Evolutionary conservation across 2,329 filamentous ascomycete species (phyloP), one percentile per base, ranked within the genome.

Genomic region (Madurella mycetomatis): DNA sequence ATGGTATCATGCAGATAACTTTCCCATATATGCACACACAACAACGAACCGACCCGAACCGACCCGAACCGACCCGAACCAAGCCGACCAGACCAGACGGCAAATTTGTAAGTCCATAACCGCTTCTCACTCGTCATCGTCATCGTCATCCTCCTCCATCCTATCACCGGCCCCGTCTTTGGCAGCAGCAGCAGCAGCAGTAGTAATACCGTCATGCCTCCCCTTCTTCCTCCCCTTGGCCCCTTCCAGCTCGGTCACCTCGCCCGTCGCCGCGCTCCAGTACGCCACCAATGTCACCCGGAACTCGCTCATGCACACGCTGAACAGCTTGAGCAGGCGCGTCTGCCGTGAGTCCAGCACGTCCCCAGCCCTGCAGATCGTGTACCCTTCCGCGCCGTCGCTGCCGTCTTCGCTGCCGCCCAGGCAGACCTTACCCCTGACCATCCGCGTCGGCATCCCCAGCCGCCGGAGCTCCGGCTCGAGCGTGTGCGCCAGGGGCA

Each of bases 381-480:
- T 80, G 69, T 92, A 95, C n/a, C 75, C 76, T 51, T 76, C 74
- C 43, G 53, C 67, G 47, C 67, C 68, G 9, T 62, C 66, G 19
- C 77, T 76, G 47, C 78, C 79, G 63, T 87, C 85, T 51, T 68
- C 70, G 58, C 75, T 80, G 61, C 73, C 74, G 55, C 79, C 80
- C 48, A 97, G 77, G 60, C 89, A 83, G 44, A 99, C 88, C 74
- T 87, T 90, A 55, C 94, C 94, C 78, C 89, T 90, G 57, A 91
- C 82, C 76, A 99, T 83, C 66, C 87, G 84, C 49, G 91, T 96
- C 39, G 94, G 94, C 71, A 99, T 85, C 53, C 90, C 90, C 67
- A 96, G 83, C 65, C 90, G 89, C 63, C 94, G 82, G 71, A 99
- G 78, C 70, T 91, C 92, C 11, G 90, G 90, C 80, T 99, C 94